Percentiles rank a stretch among this genome's conserved stretches.
phyloP scores from a whole-genome alignment of 176 grass and related monocot species.

The Poa pratensis region DNA sequence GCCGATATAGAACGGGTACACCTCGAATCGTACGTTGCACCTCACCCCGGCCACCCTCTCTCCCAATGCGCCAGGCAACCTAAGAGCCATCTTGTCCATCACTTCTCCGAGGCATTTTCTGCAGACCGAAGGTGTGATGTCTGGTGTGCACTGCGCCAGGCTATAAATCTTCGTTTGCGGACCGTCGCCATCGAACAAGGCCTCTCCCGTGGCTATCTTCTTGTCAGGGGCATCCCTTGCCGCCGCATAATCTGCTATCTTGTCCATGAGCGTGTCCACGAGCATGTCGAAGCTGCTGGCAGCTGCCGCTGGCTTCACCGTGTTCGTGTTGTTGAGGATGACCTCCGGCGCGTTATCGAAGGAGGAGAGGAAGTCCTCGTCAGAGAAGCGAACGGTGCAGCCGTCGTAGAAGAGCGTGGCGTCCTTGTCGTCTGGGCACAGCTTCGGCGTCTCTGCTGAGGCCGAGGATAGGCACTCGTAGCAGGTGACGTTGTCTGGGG shows the following conservation, averaged over 20 bases:
- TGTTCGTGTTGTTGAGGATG: slow-evolving; percentile 5
- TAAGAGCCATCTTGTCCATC: not conserved
- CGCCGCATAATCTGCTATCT: slow-evolving; percentile 40
- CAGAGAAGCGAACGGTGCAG: slow-evolving; percentile 61
- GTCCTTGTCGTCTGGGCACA: slow-evolving; percentile 21
- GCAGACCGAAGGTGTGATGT: slow-evolving; percentile 17
- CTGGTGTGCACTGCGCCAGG: slow-evolving; percentile 57
- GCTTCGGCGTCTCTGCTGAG: not conserved
- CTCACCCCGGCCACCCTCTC: slow-evolving; percentile 24
- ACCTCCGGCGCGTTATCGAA: slow-evolving; percentile 4
- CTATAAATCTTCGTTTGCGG: slow-evolving; percentile 43
- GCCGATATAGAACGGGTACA: slow-evolving; percentile 41
- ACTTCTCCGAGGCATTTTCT: not conserved
- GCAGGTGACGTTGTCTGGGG: slow-evolving; percentile 9
- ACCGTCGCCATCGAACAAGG: slow-evolving; percentile 42
- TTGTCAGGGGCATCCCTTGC: not conserved
- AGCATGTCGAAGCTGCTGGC: slow-evolving; percentile 19
- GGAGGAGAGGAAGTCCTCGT: slow-evolving; percentile 49
- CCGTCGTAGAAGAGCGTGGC: slow-evolving; percentile 52
- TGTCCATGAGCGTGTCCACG: slow-evolving; percentile 22
- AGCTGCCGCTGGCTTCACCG: not conserved
- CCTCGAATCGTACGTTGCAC: slow-evolving; percentile 32
- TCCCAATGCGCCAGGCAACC: not conserved
- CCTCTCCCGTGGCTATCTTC: slow-evolving; percentile 34
- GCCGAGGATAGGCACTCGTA: slow-evolving; percentile 30